A percentile compares a stretch with the other conserved stretches of the same genome.
Conservation (phyloP, 1,284 basidiomycete genomes). For the Clitocybe nebularis region DNA sequence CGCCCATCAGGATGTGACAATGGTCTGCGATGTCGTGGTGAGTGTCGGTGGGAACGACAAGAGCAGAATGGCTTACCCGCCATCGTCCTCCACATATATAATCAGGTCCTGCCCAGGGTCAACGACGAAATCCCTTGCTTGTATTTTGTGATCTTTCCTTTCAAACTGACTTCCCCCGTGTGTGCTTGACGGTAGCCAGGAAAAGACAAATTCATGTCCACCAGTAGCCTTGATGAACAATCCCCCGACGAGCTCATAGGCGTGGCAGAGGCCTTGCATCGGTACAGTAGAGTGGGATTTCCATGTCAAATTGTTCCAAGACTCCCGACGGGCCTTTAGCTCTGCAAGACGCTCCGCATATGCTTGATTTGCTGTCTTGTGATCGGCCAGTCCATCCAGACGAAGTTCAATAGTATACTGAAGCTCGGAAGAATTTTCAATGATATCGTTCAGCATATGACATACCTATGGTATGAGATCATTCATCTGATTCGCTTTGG, state of each 20-base stretch:
- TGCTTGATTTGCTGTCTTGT: slow-evolving; percentile 20
- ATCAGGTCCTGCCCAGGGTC: slow-evolving; percentile 61
- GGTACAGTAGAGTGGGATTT: slow-evolving; percentile 23
- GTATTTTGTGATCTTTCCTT: slow-evolving; percentile 37
- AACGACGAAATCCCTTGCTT: slow-evolving; percentile 55
- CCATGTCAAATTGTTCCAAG: slow-evolving; percentile 42
- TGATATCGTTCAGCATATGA: slow-evolving; percentile 25
- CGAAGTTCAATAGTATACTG: slow-evolving; percentile 48
- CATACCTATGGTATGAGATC: slow-evolving; percentile 35
- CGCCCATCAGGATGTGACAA: slow-evolving; percentile 12
- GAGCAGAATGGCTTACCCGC: slow-evolving; percentile 17
- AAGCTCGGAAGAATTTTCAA: slow-evolving; percentile 36
- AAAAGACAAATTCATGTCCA: slow-evolving; percentile 31
- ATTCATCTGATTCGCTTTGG: not conserved
- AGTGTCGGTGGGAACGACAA: slow-evolving; percentile 11
- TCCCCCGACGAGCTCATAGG: slow-evolving; percentile 57
- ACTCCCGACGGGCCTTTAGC: slow-evolving; percentile 33
- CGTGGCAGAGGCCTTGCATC: slow-evolving; percentile 40
- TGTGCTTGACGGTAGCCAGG: slow-evolving; percentile 35
- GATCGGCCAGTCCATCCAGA: slow-evolving; percentile 41
- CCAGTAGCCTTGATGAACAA: slow-evolving; percentile 44
- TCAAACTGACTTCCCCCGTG: slow-evolving; percentile 20
- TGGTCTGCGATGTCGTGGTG: no score
- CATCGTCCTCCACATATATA: slow-evolving; percentile 22
- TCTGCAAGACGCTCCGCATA: slow-evolving; percentile 34